Conservation (phyloP, 2,329 filamentous ascomycete genomes). For the Beauveria sp. region DNA sequence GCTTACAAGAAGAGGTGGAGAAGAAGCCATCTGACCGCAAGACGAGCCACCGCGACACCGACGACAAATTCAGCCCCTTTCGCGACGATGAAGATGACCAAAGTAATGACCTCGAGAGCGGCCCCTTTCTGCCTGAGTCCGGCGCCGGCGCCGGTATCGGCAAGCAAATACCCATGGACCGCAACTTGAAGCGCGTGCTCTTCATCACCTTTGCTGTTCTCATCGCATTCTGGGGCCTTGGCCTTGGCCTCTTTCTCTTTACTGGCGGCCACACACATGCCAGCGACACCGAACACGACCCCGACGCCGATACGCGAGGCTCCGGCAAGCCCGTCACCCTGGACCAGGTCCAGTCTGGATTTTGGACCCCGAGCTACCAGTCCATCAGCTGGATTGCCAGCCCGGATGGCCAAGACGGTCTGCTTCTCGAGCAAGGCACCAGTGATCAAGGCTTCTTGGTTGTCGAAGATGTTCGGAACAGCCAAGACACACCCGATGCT, state of each 20-base stretch:
- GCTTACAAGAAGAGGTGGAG: constrained; percentile 52
- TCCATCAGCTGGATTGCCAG: constrained; percentile 71
- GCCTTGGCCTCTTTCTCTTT: constrained; percentile 58
- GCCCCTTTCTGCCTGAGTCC: constrained; percentile 42
- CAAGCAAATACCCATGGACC: constrained; percentile 58
- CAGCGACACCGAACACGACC: constrained; percentile 57
- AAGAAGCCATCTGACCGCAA: constrained; percentile 19
- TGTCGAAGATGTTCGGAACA: constrained; percentile 72
- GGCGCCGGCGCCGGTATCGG: constrained; percentile 23
- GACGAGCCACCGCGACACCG: constrained; percentile 7
- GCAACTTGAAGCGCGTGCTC: constrained; percentile 53
- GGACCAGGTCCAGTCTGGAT: constrained; percentile 59
- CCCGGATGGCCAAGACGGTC: constrained; percentile 69
- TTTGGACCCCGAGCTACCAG: constrained; percentile 57
- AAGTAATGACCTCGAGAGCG: constrained; percentile 36
- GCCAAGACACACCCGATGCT: constrained; percentile 17
- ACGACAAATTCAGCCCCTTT: constrained; percentile 36
- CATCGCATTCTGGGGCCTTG: constrained; percentile 59
- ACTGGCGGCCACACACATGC: constrained; percentile 59
- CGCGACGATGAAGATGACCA: constrained; percentile 24
- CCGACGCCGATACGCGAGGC: constrained; percentile 55
- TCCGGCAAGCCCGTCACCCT: constrained; percentile 67
- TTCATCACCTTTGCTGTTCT: constrained; percentile 55
- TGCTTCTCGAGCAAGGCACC: constrained; percentile 67
- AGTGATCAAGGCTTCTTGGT: constrained; percentile 66